These are phyloP conservation scores for Mariannaea elegans DNA, from an alignment of 2,329 filamentous ascomycete species.

Conservation along the genomic window DNA sequence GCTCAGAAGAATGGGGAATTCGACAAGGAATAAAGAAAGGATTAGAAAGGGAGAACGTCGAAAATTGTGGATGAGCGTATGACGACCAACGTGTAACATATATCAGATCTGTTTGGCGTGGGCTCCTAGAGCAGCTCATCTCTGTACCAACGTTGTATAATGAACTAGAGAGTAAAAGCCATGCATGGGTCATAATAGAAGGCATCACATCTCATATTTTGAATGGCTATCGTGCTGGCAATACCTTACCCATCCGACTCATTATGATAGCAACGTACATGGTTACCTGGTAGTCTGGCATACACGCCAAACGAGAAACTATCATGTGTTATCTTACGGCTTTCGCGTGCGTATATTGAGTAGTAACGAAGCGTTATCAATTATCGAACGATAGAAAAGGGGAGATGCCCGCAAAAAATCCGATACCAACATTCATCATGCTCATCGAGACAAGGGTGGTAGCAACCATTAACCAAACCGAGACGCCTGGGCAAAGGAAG, in stretches of 20 bases:
- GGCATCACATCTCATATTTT: constrained; percentile 37
- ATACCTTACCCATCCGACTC: too few species aligned
- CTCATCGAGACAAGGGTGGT: constrained; percentile 10
- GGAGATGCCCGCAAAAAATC: constrained; percentile 27
- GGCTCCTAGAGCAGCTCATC: constrained; percentile 22
- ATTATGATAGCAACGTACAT: too few species aligned
- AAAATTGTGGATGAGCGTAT: constrained; percentile 23
- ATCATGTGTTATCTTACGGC: too few species aligned
- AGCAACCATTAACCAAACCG: not conserved
- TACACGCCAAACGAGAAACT: too few species aligned
- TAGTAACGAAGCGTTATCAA: constrained; percentile 35
- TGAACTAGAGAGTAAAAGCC: constrained; percentile 30
- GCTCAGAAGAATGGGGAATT: constrained; percentile 21
- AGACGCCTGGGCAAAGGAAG: constrained; percentile 11
- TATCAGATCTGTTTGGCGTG: constrained; percentile 28
- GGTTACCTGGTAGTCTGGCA: not conserved
- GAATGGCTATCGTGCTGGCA: not conserved
- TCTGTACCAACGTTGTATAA: constrained; percentile 41
- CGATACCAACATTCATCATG: constrained; percentile 14
- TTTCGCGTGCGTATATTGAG: constrained; percentile 28
- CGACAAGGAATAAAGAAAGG: constrained; percentile 15
- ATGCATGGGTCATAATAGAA: constrained; percentile 36
- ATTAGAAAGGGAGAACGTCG: constrained; percentile 1
- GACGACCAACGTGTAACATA: constrained; percentile 34
- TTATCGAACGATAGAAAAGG: constrained; percentile 16